Evolutionary conservation across 352 stramenopile genomes (phyloP), one percentile per base, ranked within the genome.

Genomic region (Phytophthora niederhauseri): DNA sequence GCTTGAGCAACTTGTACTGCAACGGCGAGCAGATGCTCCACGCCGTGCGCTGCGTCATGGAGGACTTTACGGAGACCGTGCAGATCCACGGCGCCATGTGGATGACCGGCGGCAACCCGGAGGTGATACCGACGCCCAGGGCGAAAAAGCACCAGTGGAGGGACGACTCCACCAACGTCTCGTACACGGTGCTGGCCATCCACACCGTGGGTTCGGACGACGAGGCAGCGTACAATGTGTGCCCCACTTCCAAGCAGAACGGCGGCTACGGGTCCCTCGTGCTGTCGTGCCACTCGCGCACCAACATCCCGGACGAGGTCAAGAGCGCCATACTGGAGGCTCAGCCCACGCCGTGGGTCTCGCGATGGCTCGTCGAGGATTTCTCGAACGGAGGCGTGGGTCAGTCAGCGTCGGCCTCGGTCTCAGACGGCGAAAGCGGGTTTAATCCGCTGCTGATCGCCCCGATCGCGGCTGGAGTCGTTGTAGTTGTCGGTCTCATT

Each of bases 91-190:
- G 31, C 0, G 49, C 67, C 6, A 76, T 79, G 68, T 79, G 72
- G 72, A 64, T 74, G 41, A 76, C 68, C 1, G 72, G 72, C 9
- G 72, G 68, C 0, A 71, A 69, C 14, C 74, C 58, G 0, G 9
- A 64, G 1, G 34, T 70, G 3, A 43, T 79, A 9, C 72, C 68
- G 5, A 56, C 17, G 2, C 64, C 64, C 3, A 14, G 26, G 15
- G 26, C 68, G 0, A 4, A 51, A 2, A 57, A 64, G 8, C 72
- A 79, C 38, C 9, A 46, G 0, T 79, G 72, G 68, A 51, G 1
- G 0, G 64, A 76, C 36, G 31, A 38, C 1, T 24, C 0, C 15
- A 41, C 0, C 45, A 58, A 62, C 26, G 24, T 61, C 2, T 64
- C 61, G 3, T 76, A 79, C 54, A 34, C 15, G 14, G 64, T 79